Evolutionary conservation across 2,329 filamentous ascomycete species (phyloP).

Genomic region (Diaporthe nobilis): DNA sequence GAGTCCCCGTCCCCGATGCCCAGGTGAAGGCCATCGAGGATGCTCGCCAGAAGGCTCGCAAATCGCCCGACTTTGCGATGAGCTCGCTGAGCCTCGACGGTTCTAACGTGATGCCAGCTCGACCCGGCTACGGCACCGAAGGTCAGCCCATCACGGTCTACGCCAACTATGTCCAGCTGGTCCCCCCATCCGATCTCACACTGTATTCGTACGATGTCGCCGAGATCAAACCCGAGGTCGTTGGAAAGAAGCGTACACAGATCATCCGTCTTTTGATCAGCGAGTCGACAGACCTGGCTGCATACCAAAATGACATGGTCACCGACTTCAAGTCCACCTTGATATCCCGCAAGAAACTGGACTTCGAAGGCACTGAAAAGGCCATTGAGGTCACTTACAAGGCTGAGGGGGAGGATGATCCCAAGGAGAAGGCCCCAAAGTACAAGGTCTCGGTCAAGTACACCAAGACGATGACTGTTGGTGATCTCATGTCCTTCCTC

Average conservation of each 20-base stretch:
- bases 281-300: conserved; percentile 41
- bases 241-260: conserved; percentile 43
- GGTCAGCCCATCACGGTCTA: conserved; percentile 44
- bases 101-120: conserved; percentile 35
- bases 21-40: conserved; percentile 30
- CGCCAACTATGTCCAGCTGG: conserved; percentile 47
- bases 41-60: conserved; percentile 39
- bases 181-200: conserved; percentile 37
- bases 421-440: conserved; percentile 38
- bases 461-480: conserved; percentile 47
- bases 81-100: conserved; percentile 20
- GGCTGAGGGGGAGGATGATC: conserved; percentile 49
- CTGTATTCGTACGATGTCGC: conserved; percentile 45
- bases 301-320: conserved; percentile 45
- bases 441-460: conserved; percentile 46
- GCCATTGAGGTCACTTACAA: conserved; percentile 46
- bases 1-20: conserved; percentile 19
- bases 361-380: conserved; percentile 23
- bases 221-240: conserved; percentile 38
- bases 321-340: conserved; percentile 54
- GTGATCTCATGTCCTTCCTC: conserved; percentile 47
- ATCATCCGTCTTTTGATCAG: conserved; percentile 47
- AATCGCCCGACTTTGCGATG: background rate
- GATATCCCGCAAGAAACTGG: conserved; percentile 47
- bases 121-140: conserved; percentile 45